Percentiles rank a stretch among this genome's conserved stretches.
Evolutionary conservation across 2,329 filamentous ascomycete species (phyloP).

Genomic region (Xylariaceae sp.): DNA sequence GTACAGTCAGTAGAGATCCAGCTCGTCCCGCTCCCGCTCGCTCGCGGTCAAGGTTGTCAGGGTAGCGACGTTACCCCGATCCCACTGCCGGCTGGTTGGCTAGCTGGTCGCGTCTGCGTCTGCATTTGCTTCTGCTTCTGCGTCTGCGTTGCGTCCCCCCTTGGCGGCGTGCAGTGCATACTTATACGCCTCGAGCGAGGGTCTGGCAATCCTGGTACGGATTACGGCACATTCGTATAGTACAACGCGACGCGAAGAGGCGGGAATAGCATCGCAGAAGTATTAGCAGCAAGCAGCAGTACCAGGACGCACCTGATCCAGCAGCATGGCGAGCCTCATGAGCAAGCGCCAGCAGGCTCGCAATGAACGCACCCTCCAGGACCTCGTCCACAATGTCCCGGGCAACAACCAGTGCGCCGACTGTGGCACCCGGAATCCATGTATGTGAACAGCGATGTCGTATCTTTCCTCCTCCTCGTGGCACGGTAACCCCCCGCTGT

Average conservation of each 20-base stretch:
- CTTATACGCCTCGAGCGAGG: constrained; percentile 1
- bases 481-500: not conserved
- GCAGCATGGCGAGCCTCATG: constrained; percentile 62
- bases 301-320: too few relatives aligned
- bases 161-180: constrained; percentile 1
- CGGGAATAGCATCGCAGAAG: not conserved
- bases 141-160: too few relatives aligned
- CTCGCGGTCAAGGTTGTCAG: not conserved
- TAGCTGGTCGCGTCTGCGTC: constrained; percentile 14
- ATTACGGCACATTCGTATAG: not conserved
- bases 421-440: constrained; percentile 85
- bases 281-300: too few relatives aligned
- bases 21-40: constrained; percentile 1
- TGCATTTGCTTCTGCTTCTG: constrained; percentile 5
- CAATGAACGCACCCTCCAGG: constrained; percentile 87
- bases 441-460: constrained; percentile 46
- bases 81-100: constrained; percentile 11
- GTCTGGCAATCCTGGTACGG: constrained; percentile 4
- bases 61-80: constrained; percentile 18
- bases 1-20: not conserved
- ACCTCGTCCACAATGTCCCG: constrained; percentile 73
- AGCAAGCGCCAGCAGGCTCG: constrained; percentile 97
- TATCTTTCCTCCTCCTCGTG: not conserved
- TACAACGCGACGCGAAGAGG: constrained; percentile 7
- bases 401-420: constrained; percentile 95